Evolutionary conservation across 495 filamentous ascomycete genomes (phyloP), one percentile per base, ranked within the genome.

Genomic region (Daldinia decipiens): DNA sequence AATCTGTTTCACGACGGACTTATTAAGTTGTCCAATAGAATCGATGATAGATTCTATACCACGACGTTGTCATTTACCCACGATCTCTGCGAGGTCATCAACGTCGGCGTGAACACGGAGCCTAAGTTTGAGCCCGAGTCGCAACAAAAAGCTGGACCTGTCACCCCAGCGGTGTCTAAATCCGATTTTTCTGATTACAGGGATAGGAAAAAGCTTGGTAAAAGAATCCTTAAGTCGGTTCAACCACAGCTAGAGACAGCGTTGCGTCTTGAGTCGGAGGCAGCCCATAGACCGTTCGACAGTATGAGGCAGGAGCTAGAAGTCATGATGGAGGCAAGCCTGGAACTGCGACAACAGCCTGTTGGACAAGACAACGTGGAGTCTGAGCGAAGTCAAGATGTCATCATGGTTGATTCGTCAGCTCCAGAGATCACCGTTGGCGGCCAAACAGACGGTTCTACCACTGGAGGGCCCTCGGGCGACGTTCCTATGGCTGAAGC

Each of bases 161-260:
- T 72, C 15, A 71, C 76, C 38, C 62, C 51, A 5, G 77, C 72
- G 2, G 74, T 76, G n/a, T 66, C 72, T 13, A 82, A 82, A 39
- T 71, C 66, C 50, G 79, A 75, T 64, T 81, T 75, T 38, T 72
- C 75, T 21, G 82, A 82, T 43, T 72, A 68, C 32, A 74, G 73
- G 43, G 79, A 82, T 59, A 84, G 92, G 19, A 89, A 83, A 62
- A 77, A 88, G 73, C 81, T 93, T 29, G 95, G 91, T 13, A 97
- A 95, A 76, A 86, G 92, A 47, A 94, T 98, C 56, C 84, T 97
- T 65, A 93, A 92, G 77, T 86, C 88, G 3, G 85, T 97, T 26
- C 91, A 95, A 75, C 87, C 88, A 17, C 84, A 87, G 40, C 81
- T 97, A 6, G 92, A 97, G 77, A 87, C 89, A 51, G 93, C 93